Conservation (phyloP, 176 grass and related monocot genomes). For the Oryza rufipogon region DNA sequence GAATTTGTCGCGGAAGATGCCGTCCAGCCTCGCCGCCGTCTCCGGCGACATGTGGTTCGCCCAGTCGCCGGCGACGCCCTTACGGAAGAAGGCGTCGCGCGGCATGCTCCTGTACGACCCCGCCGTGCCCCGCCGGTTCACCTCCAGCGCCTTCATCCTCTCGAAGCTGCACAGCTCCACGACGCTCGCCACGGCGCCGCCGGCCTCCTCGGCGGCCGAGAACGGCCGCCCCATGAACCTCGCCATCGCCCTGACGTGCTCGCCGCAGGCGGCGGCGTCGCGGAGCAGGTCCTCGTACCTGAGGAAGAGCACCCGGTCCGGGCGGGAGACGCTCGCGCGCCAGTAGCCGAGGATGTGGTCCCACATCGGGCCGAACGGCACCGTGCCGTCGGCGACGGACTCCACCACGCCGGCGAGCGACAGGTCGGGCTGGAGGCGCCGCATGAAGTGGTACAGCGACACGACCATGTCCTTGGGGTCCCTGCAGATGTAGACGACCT, state of each 20-base stretch:
- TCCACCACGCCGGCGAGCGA: constrained; percentile 47
- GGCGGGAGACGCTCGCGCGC: constrained; percentile 32
- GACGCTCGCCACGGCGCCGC: constrained; percentile 24
- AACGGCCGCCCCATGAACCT: constrained; percentile 54
- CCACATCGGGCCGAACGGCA: constrained; percentile 47
- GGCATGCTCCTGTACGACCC: neutral
- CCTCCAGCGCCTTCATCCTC: constrained; percentile 47
- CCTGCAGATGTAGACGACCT: constrained; percentile 49
- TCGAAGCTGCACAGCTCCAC: constrained; percentile 61
- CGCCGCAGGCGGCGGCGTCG: neutral
- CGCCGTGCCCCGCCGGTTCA: constrained; percentile 32
- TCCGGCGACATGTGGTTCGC: constrained; percentile 48
- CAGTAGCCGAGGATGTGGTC: constrained; percentile 55
- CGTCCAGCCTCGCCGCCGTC: constrained; percentile 45
- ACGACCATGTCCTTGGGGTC: constrained; percentile 54
- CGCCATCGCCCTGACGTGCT: constrained; percentile 36
- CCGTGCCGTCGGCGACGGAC: constrained; percentile 46
- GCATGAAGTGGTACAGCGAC: constrained; percentile 40
- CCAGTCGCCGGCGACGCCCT: constrained; percentile 58
- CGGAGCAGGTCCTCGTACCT: constrained; percentile 58
- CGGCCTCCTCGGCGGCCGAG: constrained; percentile 37
- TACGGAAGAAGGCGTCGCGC: constrained; percentile 32
- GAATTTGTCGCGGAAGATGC: constrained; percentile 30
- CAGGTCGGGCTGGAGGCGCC: neutral
- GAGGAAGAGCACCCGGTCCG: constrained; percentile 47